Percentiles rank a stretch among this genome's conserved stretches.
These are phyloP conservation scores for Colletotrichum scovillei DNA, from an alignment of 2,329 filamentous ascomycete species.

Conservation along the genomic window DNA sequence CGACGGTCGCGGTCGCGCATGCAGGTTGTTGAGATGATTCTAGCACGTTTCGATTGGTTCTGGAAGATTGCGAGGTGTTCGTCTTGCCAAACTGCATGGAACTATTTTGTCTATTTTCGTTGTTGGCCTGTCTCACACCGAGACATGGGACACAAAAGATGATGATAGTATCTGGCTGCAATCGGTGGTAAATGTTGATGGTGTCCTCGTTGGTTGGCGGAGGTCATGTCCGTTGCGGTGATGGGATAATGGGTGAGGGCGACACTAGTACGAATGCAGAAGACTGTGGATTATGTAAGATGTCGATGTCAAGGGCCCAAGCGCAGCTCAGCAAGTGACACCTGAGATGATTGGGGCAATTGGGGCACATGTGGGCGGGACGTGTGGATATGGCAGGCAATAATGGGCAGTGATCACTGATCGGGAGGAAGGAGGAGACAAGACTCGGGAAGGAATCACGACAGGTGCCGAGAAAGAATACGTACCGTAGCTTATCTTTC, in stretches of 20 bases:
- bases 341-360: background rate
- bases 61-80: background rate
- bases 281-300: background rate
- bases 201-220: background rate
- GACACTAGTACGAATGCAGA: background rate
- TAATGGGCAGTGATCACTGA: background rate
- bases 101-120: background rate
- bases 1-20: background rate
- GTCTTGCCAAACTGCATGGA: slow-evolving; percentile 15
- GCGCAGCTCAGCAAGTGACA: background rate
- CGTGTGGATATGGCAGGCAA: background rate
- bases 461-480: slow-evolving; percentile 11
- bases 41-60: slow-evolving; percentile 6
- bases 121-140: slow-evolving; percentile 8
- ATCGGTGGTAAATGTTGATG: background rate
- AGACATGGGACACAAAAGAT: slow-evolving; percentile 8
- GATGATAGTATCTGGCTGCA: background rate
- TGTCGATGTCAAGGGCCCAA: background rate
- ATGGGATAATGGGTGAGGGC: background rate
- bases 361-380: no score
- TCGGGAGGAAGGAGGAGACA: background rate
- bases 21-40: background rate
- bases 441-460: background rate
- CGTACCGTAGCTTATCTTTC: background rate
- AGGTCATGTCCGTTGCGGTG: background rate